These are phyloP conservation scores for Pythium sp. DNA, from an alignment of 352 stramenopile species.

Conservation along the genomic window DNA sequence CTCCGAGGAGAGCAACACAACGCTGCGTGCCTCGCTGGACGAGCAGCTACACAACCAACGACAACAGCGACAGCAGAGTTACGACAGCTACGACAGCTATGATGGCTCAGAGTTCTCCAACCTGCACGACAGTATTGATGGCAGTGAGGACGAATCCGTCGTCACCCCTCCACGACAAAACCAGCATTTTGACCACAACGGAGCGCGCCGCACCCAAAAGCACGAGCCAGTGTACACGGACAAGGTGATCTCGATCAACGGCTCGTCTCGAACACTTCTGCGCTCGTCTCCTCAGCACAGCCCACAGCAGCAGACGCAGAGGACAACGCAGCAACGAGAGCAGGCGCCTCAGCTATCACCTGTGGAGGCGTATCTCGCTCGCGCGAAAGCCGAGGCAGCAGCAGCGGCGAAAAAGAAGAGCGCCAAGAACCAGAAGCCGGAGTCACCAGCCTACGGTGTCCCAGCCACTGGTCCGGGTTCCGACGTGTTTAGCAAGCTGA, in stretches of 20 bases:
- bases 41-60: not conserved
- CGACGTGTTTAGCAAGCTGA: conserved; percentile 8
- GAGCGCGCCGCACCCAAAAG: not conserved
- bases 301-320: not conserved
- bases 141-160: not conserved
- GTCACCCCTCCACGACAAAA: not conserved
- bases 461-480: not conserved
- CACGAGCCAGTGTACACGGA: conserved; percentile 11
- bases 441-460: not conserved
- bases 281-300: not conserved
- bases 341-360: not conserved
- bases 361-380: not conserved
- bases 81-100: not conserved
- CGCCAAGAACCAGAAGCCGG: not conserved
- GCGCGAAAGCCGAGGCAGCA: conserved; percentile 1
- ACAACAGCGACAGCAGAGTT: conserved; percentile 1
- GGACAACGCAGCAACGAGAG: not conserved
- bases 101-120: not conserved
- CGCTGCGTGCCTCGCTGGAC: not conserved
- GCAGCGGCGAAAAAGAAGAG: not conserved
- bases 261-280: not conserved
- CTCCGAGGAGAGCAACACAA: conserved; percentile 8
- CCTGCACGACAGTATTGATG: conserved; percentile 8
- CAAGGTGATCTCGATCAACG: conserved; percentile 8
- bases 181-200: not conserved